A percentile compares a stretch with the other conserved stretches of the same genome.
phyloP scores from a whole-genome alignment of 768 basidiomycete species.

The Auriscalpium microsporum region DNA sequence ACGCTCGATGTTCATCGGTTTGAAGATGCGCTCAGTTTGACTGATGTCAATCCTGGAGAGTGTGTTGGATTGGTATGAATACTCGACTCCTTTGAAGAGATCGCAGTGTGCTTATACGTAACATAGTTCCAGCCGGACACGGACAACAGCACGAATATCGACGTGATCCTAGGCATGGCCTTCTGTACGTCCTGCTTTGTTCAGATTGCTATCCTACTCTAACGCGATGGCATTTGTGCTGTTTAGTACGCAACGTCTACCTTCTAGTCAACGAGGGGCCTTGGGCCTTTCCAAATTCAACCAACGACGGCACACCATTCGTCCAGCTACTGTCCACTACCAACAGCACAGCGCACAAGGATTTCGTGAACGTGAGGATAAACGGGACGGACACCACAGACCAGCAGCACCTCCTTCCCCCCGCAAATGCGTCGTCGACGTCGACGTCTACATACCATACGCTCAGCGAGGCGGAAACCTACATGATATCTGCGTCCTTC shows the following conservation, averaged over 20 bases:
- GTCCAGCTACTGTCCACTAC: neutral
- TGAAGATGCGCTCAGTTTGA: slow-evolving; percentile 17
- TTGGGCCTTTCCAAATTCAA: slow-evolving; percentile 45
- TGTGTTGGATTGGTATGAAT: slow-evolving; percentile 35
- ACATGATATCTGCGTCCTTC: too few species aligned
- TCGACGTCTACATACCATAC: too few species aligned
- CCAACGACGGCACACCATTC: slow-evolving; percentile 24
- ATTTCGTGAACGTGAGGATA: neutral
- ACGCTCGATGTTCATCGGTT: slow-evolving; percentile 26
- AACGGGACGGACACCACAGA: neutral
- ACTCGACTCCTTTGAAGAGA: slow-evolving; percentile 13
- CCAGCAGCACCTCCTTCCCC: neutral
- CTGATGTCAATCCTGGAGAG: too few species aligned
- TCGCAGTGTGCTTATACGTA: neutral
- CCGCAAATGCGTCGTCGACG: too few species aligned
- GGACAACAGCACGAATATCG: slow-evolving; percentile 46
- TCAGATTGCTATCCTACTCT: neutral
- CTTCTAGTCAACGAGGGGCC: slow-evolving; percentile 42
- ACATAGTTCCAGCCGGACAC: slow-evolving; percentile 61
- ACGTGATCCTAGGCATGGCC: slow-evolving; percentile 66
- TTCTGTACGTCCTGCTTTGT: slow-evolving; percentile 38
- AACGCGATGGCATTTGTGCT: neutral
- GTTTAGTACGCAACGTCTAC: slow-evolving; percentile 57
- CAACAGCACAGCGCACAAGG: neutral
- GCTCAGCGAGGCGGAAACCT: too few species aligned